Percentiles rank a stretch among this genome's conserved stretches.
These are phyloP conservation scores for Pseudofabraea citricarpa DNA, from an alignment of 2,329 filamentous ascomycete genomes.

Conservation along the genomic window DNA sequence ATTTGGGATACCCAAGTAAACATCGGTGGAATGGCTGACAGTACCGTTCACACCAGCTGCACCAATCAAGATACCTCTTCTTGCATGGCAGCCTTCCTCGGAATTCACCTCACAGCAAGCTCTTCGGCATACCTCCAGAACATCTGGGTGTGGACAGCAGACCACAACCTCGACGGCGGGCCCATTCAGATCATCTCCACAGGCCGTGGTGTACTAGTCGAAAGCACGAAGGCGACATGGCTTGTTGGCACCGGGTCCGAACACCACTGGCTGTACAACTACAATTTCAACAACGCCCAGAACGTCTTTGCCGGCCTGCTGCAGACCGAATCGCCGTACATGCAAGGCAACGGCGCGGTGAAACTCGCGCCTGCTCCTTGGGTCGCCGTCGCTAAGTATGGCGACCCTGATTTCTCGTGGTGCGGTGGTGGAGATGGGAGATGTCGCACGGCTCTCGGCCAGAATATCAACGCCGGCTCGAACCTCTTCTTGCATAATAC, in stretches of 20 bases:
- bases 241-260: constrained; percentile 46
- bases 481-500: constrained; percentile 29
- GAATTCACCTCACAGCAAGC: constrained; percentile 42
- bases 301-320: constrained; percentile 60
- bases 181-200: constrained; percentile 34
- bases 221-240: constrained; percentile 46
- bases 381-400: constrained; percentile 21
- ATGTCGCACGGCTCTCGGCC: constrained; percentile 24
- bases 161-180: constrained; percentile 7
- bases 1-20: constrained; percentile 42
- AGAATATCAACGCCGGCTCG: constrained; percentile 16
- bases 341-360: constrained; percentile 41
- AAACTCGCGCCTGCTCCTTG: constrained; percentile 34
- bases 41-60: constrained; percentile 34
- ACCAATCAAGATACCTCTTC: constrained; percentile 24
- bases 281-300: constrained; percentile 47
- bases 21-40: constrained; percentile 40
- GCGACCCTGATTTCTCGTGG: constrained; percentile 27
- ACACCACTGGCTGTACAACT: constrained; percentile 47
- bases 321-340: constrained; percentile 69
- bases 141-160: constrained; percentile 39
- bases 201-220: constrained; percentile 41
- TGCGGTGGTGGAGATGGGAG: constrained; percentile 22
- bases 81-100: constrained; percentile 43
- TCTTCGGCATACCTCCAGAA: constrained; percentile 50